A percentile compares a stretch with the other conserved stretches of the same genome.
Evolutionary conservation across 2,329 filamentous ascomycete genomes (phyloP).

Genomic region (Phaeosphaeria sp.): DNA sequence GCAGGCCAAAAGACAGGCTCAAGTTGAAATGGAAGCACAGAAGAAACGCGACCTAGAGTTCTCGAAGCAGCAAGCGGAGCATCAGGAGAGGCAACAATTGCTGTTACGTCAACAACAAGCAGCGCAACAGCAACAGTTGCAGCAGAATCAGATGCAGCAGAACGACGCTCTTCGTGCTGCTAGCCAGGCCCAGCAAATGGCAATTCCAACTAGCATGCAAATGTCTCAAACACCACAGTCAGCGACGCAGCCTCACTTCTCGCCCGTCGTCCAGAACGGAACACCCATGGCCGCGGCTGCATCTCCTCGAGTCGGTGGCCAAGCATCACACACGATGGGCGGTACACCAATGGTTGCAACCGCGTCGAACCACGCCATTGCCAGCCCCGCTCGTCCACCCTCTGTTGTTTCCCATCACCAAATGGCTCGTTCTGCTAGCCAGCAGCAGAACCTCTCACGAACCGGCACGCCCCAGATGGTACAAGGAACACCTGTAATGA

Average conservation of each 20-base stretch:
- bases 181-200: constrained; percentile 41
- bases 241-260: constrained; percentile 64
- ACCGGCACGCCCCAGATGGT: constrained; percentile 49
- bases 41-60: constrained; percentile 45
- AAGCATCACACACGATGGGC: constrained; percentile 46
- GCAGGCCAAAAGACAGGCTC: constrained; percentile 50
- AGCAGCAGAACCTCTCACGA: constrained; percentile 48
- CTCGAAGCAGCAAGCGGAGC: constrained; percentile 39
- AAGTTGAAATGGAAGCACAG: constrained; percentile 42
- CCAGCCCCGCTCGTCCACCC: constrained; percentile 47
- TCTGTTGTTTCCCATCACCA: constrained; percentile 48
- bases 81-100: constrained; percentile 57
- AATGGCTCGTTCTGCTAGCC: constrained; percentile 48
- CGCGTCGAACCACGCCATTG: constrained; percentile 46
- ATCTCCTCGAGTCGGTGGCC: constrained; percentile 48
- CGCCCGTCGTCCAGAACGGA: constrained; percentile 62
- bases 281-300: constrained; percentile 55
- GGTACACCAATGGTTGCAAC: constrained; percentile 55
- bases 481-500: constrained; percentile 49
- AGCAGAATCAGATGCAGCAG: constrained; percentile 38
- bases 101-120: constrained; percentile 54
- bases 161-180: constrained; percentile 48
- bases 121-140: constrained; percentile 25
- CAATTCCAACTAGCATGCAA: constrained; percentile 28
- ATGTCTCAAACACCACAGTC: constrained; percentile 58